Evolutionary conservation across 2,329 filamentous ascomycete genomes (phyloP), one percentile per base, ranked within the genome.

Genomic region (Cadophora luteo-olivacea): DNA sequence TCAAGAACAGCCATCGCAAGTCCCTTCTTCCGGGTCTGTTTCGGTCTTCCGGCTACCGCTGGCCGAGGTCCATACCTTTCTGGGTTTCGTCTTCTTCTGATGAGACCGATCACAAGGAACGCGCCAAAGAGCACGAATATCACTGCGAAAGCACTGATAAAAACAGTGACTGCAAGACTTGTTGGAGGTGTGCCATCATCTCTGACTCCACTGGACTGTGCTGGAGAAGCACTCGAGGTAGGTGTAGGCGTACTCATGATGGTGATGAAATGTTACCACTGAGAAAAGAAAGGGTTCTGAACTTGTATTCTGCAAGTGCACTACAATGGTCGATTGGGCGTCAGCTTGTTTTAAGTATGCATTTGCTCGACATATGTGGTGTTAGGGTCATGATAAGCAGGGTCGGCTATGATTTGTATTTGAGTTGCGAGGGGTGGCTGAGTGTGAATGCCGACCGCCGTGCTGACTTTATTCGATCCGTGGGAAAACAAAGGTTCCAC

Each of bases 1-100:
- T 63, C 65, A 12, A 67, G n/a, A n/a, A 61, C 65, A 4, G 60
- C 51, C 65, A 48, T 57, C n/a, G 65, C 49, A 61, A 67, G 65
- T 11, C 65, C 51, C 25, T 63, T 54, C 49, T 52, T 36, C n/a
- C 58, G 32, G 14, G 58, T 58, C 51, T 62, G 57, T 12, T 36
- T 62, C 33, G 32, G 16, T 22, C 41, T 36, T 8, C 65, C 65
- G 6, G 57, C 5, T 16, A 24, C 14, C 4, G 48, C 65, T 16
- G 48, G 57, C 22, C 57, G 22, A 9, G 57, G 58, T 24, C 57
- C 65, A 62, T 67, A 61, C 24, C 65, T 16, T 24, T 38, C 64
- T 8, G 51, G 58, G 22, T 63, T 45, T 6, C 60, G 29, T 32
- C 58, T 33, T 14, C 58, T 41, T 58, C 49, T 63, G 41, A 51